Evolutionary conservation across 2,329 filamentous ascomycete species (phyloP).

Genomic region (Trichophyton equinum): DNA sequence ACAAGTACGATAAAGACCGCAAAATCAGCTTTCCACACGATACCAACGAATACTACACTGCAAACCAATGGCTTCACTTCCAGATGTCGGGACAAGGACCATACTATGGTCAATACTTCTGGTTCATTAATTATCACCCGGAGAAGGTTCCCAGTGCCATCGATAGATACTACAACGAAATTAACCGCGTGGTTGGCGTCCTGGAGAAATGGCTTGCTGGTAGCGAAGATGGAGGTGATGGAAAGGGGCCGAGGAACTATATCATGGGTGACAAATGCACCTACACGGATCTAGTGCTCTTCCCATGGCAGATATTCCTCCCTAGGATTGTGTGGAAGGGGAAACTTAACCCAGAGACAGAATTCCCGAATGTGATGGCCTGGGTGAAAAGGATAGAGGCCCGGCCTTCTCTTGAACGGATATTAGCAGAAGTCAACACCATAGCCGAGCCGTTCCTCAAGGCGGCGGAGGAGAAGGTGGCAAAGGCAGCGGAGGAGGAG

Average conservation of each 20-base stretch:
- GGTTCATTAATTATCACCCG: constrained; percentile 27
- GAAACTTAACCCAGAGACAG: constrained; percentile 4
- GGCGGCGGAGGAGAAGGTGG: neutral
- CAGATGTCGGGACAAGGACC: constrained; percentile 23
- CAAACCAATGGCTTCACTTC: constrained; percentile 35
- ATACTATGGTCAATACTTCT: constrained; percentile 33
- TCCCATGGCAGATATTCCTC: constrained; percentile 14
- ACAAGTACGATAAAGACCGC: constrained; percentile 34
- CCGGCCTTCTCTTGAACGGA: constrained; percentile 8
- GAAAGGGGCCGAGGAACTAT: constrained; percentile 20
- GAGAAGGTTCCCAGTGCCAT: constrained; percentile 37
- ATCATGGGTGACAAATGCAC: constrained; percentile 34
- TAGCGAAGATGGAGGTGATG: constrained; percentile 3
- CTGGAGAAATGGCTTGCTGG: constrained; percentile 30
- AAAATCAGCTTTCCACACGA: constrained; percentile 30
- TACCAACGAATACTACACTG: constrained; percentile 24
- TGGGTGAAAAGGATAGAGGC: constrained; percentile 13
- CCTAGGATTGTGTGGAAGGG: neutral
- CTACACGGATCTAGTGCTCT: constrained; percentile 31
- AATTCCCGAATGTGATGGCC: constrained; percentile 13
- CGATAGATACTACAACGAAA: constrained; percentile 37
- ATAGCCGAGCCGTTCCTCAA: neutral
- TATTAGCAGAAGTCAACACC: neutral
- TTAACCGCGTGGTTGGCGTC: constrained; percentile 36
- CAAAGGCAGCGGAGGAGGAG: neutral